A percentile compares a stretch with the other conserved stretches of the same genome.
Conservation (phyloP, 2,329 filamentous ascomycete species). For the Colletotrichum viniferum region DNA sequence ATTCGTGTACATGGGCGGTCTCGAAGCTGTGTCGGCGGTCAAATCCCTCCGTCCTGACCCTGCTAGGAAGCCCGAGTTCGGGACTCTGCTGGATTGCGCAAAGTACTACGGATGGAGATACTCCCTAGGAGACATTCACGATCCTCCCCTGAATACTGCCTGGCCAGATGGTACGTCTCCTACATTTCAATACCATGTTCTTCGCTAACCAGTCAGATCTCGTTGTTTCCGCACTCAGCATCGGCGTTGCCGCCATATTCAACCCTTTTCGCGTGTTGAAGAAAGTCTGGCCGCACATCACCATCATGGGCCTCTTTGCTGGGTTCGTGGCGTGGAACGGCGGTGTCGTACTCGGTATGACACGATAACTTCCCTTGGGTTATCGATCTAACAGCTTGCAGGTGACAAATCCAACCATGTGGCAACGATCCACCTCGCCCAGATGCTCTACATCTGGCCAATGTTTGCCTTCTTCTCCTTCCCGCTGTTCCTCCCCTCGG, state of each 20-base stretch:
- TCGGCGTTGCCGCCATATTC: slow-evolving; percentile 60
- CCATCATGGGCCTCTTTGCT: slow-evolving; percentile 70
- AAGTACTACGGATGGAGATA: slow-evolving; percentile 47
- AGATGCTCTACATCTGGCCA: slow-evolving; percentile 96
- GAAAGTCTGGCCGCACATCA: slow-evolving; percentile 63
- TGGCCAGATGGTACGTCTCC: slow-evolving; percentile 53
- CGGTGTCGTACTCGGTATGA: slow-evolving; percentile 83
- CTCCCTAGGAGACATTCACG: slow-evolving; percentile 58
- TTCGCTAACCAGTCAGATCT: slow-evolving; percentile 48
- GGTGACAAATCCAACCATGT: slow-evolving; percentile 95
- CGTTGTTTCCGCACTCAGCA: slow-evolving; percentile 63
- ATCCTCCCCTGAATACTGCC: slow-evolving; percentile 51
- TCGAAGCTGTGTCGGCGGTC: slow-evolving; percentile 58
- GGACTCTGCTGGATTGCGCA: slow-evolving; percentile 37
- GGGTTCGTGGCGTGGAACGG: slow-evolving; percentile 86
- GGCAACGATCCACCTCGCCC: slow-evolving; percentile 84
- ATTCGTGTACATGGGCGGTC: slow-evolving; percentile 73
- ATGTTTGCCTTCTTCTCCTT: slow-evolving; percentile 89
- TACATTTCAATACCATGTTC: neutral
- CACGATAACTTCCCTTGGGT: fast-evolving
- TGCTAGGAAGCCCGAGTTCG: slow-evolving; percentile 32
- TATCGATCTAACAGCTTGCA: slow-evolving; percentile 40
- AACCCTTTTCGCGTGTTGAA: slow-evolving; percentile 51
- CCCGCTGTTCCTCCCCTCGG: slow-evolving; percentile 69
- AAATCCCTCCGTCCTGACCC: slow-evolving; percentile 44